Evolutionary conservation across 805 yeast genomes (phyloP), one percentile per base, ranked within the genome.

Genomic region (Saturnispora ahearnii): DNA sequence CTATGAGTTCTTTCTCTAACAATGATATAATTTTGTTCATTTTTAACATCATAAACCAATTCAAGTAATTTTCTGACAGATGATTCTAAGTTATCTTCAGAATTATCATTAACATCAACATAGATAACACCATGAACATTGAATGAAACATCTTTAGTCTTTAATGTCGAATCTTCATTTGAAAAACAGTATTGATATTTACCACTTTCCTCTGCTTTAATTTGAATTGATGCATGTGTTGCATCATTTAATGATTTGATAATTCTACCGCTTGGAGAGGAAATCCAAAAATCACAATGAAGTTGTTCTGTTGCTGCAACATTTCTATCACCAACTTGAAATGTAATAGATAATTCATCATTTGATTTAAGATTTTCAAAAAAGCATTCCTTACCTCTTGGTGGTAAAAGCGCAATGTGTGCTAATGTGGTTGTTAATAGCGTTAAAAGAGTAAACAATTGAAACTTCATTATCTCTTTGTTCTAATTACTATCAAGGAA

Each of bases 1-100:
- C 99, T 85, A 68, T 91, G 99, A 13, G 95, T 86, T 72, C 97
- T 84, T 71, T 91, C 99, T 70, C 99, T 82, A 53, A 91, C 89
- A 44, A 90, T 95, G 59, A 93, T 82, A 69, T 93, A 93, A 59
- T 87, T 79, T 62, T 84, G 95, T 70, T 93, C 99, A 59, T 89
- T 91, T 70, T 86, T 85, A 53, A 93, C 89, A 59, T 88, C 96
- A 59, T 80, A 79, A 37, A 95, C 82, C 57, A 87, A 73, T 55
- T 85, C 84, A 57, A 81, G 71, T 61, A 91, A 73, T 63, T 81
- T 78, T 66, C 81, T 79, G 46, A 91, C 85, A 45, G 95, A 89
- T 51, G 82, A 80, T 59, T 91, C 98, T 59, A 93, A 73, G 52
- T 88, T 78, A 64, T 88, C 87, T 30, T 81, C 73, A 50, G 82